Base-by-base conservation (phyloP, 805 yeast genomes). In the Ogataea salicorniae region DNA sequence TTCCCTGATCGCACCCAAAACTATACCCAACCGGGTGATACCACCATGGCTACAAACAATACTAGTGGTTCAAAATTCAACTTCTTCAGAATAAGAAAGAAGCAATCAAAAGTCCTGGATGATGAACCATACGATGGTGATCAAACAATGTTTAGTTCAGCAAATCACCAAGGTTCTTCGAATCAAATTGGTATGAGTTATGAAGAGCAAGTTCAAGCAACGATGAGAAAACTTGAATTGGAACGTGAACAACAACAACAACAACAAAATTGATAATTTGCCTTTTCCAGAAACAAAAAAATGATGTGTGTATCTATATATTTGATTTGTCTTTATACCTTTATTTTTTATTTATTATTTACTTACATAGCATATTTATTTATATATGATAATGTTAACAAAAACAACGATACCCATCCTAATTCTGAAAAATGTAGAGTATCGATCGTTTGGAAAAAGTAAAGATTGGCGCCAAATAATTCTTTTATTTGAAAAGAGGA, bases 121-220 rank as follows among this genome's bases (percentile, higher is more conserved):
- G 18, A 7, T 11, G 37, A 34, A 15, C 4, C 37, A 8, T 37
- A 37, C 14, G 43, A 41, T 15, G 34, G 18, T 17, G 31, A 26
- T 26, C 11, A 26, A 11, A 26, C 31, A 9, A 26, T 26, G 31
- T 9, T 9, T 4, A 26, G 31, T 9, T 26, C 31, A 26, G 13
- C 9, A 26, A 26, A 26, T 11, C 31, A 26, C 13, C 9, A 26
- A 26, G 6, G 31, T 20, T 23, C 31, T 16, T 40, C 23, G 16
- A 41, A 34, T 17, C 20, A 20, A 15, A 34, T 11, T 13, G 22
- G 43, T 13, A 29, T 20, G 18, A 33, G 29, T 13, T 42, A 41
- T 17, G 48, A 41, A 17, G 41, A 41, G 14, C 48, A 41, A 35
- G 48, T 42, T 33, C 45, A 46, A 22, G 31, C 26, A 8, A 36